Conservation (phyloP, 768 basidiomycete genomes). For the Lentinula boryana region DNA sequence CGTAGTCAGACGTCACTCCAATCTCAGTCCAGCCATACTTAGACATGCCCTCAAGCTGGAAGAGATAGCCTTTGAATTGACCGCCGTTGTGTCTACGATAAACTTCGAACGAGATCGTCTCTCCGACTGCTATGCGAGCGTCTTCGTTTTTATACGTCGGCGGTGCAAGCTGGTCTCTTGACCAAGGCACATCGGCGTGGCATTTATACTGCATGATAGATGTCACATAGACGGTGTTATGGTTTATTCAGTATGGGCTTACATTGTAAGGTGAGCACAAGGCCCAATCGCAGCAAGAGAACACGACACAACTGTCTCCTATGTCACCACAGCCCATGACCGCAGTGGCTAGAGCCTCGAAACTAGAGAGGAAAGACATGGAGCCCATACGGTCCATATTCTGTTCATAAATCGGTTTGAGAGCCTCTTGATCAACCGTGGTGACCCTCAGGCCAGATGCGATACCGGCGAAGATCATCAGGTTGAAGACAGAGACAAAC, state of each 20-base stretch:
- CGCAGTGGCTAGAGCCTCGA: not conserved
- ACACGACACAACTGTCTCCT: not conserved
- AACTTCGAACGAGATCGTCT: not conserved
- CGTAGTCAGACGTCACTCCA: not conserved
- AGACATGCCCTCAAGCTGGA: not conserved
- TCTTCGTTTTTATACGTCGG: not conserved
- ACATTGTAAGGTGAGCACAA: not conserved
- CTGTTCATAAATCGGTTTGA: not conserved
- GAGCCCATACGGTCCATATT: not conserved
- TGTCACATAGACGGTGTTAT: not conserved
- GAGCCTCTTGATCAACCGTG: not conserved
- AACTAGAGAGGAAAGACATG: not conserved
- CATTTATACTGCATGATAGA: not conserved
- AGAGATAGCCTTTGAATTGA: not conserved
- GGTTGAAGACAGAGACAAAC: too few species aligned
- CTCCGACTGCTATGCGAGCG: not conserved
- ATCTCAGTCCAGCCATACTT: not conserved
- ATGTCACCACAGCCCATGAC: not conserved
- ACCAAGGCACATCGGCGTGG: not conserved
- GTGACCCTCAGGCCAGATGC: not conserved
- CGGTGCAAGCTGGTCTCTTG: not conserved
- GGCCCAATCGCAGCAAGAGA: not conserved
- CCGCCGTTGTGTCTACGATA: not conserved
- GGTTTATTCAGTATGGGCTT: not conserved
- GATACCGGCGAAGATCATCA: not conserved